These are phyloP conservation scores for Asclepias syriaca DNA, from an alignment of 257 asterid species.

Conservation along the genomic window DNA sequence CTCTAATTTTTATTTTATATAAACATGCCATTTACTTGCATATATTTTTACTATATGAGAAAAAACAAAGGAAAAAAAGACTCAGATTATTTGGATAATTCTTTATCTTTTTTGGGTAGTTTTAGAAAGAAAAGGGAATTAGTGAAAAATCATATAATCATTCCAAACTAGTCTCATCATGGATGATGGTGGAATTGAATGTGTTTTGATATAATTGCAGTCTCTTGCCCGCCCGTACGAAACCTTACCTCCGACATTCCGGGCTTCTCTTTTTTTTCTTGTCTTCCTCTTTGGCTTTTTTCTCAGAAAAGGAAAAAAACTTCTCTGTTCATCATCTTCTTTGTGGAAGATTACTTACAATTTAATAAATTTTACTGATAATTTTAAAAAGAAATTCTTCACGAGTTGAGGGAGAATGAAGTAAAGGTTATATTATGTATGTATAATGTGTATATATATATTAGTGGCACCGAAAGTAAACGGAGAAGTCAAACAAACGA, in stretches of 20 bases:
- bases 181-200: slow-evolving; percentile 12
- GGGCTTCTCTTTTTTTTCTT: not conserved
- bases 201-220: slow-evolving; percentile 1
- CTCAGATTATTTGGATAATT: too few species aligned
- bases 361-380: too few species aligned
- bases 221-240: not conserved
- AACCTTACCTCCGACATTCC: not conserved
- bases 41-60: too few species aligned
- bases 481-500: slow-evolving; percentile 1
- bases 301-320: not conserved
- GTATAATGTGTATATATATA: too few species aligned
- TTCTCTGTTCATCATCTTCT: not conserved
- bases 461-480: slow-evolving; percentile 19
- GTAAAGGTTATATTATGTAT: not conserved
- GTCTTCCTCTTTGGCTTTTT: not conserved
- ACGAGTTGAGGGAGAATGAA: not conserved
- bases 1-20: not conserved
- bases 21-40: not conserved
- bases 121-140: too few species aligned
- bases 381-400: too few species aligned
- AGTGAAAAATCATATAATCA: too few species aligned
- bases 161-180: slow-evolving; percentile 1
- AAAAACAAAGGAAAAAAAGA: too few species aligned
- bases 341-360: too few species aligned
- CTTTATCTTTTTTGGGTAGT: too few species aligned